Base-by-base conservation (phyloP, 805 yeast genomes). In the Barnettozyma sucrosica region DNA sequence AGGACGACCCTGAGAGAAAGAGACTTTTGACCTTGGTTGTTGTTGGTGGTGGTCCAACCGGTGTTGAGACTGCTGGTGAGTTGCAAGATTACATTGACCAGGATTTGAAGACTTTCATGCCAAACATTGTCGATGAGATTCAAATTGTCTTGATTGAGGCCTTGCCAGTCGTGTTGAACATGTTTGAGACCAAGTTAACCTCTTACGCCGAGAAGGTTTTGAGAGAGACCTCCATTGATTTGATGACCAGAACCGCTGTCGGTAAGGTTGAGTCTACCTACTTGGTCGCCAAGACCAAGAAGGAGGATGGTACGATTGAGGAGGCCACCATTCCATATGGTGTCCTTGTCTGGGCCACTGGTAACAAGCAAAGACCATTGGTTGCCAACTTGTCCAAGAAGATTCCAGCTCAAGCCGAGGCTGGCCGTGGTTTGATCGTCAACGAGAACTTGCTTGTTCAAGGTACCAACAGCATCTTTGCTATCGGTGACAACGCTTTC, bases 11-110 rank as follows among this genome's bases (percentile, higher is more conserved):
- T 19, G 95, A 87, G 66, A 81, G 97, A 69, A 79, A 81, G 69
- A 80, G 96, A 66, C 76, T 92, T 59, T 77, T 90, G 65, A 85
- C 83, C 53, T 83, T 89, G 59, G 92, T 92, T 53, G 95, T 92
- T 53, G 95, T 93, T 57, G 98, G 98, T 62, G 98, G 97, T 69
- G 98, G 98, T 55, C 97, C 98, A 65, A 90, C 98, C 39, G 98
- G 98, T 72, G 97, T 90, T 53, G 97, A 89, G 71, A 85, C 89
- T 60, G 97, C 97, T 56, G 98, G 96, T 62, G 97, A 92, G 70
- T 72, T 90, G 59, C 95, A 86, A 71, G 98, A 90, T 69, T 92
- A 87, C 69, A 85, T 89, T 53, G 89, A 86, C 66, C 95, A 90
- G 67, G 98, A 90, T 68, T 76, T 90, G 69, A 70, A 72, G 59